Base-by-base conservation (phyloP, 148 eudicot species). In the Arctostaphylos glauca region DNA sequence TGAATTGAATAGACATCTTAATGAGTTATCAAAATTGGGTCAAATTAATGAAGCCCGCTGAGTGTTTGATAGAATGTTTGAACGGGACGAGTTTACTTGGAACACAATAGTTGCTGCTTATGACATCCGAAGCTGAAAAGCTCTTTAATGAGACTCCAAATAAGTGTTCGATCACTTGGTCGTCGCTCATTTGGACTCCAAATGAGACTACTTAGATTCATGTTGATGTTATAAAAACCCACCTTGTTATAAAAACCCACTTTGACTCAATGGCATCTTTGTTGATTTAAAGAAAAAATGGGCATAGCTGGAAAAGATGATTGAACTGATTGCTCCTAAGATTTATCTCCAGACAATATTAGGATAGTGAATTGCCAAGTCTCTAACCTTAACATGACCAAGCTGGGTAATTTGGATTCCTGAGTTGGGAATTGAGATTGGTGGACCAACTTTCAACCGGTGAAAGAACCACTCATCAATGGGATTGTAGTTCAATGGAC, bases 401-500 rank as follows among this genome's bases (percentile, higher is more conserved):
- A 96, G 94, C 86, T 94, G 98, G 52, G 95, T 93, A 44, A 96
- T 84, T 83, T 96, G 99, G 13, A 90, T 77, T 44, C 98, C 99
- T 13, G 98, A 89, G 83, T 93, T 91, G 13, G 99, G 99, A 60
- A 96, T 87, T 2, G 99, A 98, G 62, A 96, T 96, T 18, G 98
- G 99, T 60, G 97, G 98, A 76, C 99, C 97, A 18, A 93, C 97
- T 91, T 93, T 94, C 81, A 96, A 85, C 16, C 99, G 89, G 88
- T 94, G 99, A 89, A 96, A 96, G 90, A 96, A 96, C 99, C 99
- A 96, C 82, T 96, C 99, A 84, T 96, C 98, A 54, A 96, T 97
- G 6, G 99, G 99, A 83, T 96, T 96, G 93, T 96, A 96, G 90
- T 96, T 96, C 84, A 96, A 82, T n/a, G 99, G 99, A 31, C 99